phyloP scores from a whole-genome alignment of 306 rosid genomes.

The Pterocarpus macrocarpus region DNA sequence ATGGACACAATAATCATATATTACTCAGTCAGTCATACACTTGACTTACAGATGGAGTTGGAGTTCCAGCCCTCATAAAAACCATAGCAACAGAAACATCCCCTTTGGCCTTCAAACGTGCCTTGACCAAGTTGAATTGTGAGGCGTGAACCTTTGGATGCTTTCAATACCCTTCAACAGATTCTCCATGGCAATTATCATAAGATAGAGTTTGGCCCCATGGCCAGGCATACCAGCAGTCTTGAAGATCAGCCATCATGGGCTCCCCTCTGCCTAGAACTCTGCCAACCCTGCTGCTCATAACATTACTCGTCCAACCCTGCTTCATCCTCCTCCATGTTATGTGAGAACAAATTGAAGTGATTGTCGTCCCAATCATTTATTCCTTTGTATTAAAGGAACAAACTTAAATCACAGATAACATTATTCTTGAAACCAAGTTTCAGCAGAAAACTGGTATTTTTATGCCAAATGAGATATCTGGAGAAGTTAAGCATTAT shows the following conservation, averaged over 20 bases:
- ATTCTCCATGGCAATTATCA: constrained; percentile 94
- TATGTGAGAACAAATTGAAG: neutral
- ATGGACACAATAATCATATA: neutral
- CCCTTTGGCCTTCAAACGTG: constrained; percentile 82
- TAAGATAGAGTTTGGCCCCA: constrained; percentile 82
- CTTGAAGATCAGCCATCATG: constrained; percentile 89
- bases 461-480: constrained; percentile 13
- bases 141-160: constrained; percentile 83
- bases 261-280: constrained; percentile 82
- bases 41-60: constrained; percentile 82
- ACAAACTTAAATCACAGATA: neutral
- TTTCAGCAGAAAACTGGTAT: neutral
- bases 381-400: neutral
- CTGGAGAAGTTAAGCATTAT: neutral
- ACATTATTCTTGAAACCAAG: neutral
- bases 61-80: constrained; percentile 89
- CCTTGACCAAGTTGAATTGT: constrained; percentile 84
- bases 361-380: neutral
- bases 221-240: constrained; percentile 91
- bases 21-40: neutral
- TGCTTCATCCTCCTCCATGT: neutral
- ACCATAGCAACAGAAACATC: constrained; percentile 90
- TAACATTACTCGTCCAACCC: neutral
- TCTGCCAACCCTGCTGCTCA: constrained; percentile 68
- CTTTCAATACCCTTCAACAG: constrained; percentile 84